Evolutionary conservation across 2,329 filamentous ascomycete species (phyloP).

Genomic region (Arthrocladium fulminans): DNA sequence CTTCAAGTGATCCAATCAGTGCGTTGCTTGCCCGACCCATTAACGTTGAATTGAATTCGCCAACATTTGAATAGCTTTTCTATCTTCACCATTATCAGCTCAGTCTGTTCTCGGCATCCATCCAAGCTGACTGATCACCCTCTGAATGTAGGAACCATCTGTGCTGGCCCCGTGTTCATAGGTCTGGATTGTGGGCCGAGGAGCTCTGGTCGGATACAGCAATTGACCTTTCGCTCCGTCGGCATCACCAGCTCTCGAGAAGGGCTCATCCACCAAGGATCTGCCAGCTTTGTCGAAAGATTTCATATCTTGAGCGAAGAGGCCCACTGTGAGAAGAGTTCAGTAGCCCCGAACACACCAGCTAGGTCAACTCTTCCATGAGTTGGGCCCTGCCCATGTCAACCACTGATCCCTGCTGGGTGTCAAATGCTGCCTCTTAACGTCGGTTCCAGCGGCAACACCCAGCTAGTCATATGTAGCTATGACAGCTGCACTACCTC

Average conservation of each 20-base stretch:
- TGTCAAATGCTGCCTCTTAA: slow-evolving; percentile 40
- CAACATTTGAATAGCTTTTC: slow-evolving; percentile 23
- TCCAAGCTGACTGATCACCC: slow-evolving; percentile 12
- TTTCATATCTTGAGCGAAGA: slow-evolving; percentile 25
- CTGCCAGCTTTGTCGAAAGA: slow-evolving; percentile 17
- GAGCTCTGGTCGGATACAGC: slow-evolving; percentile 22
- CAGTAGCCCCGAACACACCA: slow-evolving; percentile 36
- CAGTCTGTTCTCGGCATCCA: slow-evolving; percentile 24
- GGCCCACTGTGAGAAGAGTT: slow-evolving; percentile 25
- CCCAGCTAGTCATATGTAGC: slow-evolving; percentile 31
- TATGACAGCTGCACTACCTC: slow-evolving; percentile 23
- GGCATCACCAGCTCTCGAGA: neutral
- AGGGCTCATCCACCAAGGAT: slow-evolving; percentile 10
- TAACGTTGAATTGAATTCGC: slow-evolving; percentile 24
- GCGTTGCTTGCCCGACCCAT: slow-evolving; percentile 23
- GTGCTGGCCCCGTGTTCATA: slow-evolving; percentile 13
- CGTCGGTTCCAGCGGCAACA: slow-evolving; percentile 25
- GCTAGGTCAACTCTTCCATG: slow-evolving; percentile 40
- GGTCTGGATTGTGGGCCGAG: slow-evolving; percentile 17
- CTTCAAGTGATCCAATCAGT: slow-evolving; percentile 13
- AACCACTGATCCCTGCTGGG: slow-evolving; percentile 36
- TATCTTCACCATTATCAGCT: slow-evolving; percentile 21
- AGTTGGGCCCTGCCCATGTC: slow-evolving; percentile 40
- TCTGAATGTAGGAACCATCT: slow-evolving; percentile 24
- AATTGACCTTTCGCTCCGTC: slow-evolving; percentile 15